phyloP scores from a whole-genome alignment of 2,329 filamentous ascomycete genomes.

The Stagonosporopsis vannaccii region DNA sequence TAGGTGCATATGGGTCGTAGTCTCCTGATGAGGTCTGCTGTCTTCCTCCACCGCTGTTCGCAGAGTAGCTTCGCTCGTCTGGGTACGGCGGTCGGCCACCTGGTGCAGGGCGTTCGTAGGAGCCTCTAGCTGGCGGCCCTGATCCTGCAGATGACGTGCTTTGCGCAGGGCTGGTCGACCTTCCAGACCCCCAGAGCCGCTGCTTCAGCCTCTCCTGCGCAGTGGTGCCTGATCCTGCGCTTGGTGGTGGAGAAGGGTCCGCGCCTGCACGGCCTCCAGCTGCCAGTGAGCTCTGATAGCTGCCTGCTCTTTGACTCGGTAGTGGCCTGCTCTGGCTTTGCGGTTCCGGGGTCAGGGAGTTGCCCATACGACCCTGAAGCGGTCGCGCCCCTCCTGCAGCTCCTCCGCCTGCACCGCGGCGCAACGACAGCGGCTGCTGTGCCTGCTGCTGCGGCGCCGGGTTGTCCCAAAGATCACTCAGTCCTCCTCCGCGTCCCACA shows the following conservation, averaged over 20 bases:
- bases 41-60: constrained; percentile 33
- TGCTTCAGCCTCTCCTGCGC: constrained; percentile 86
- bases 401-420: constrained; percentile 53
- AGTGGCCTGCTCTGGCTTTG: constrained; percentile 63
- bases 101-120: constrained; percentile 37
- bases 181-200: constrained; percentile 73
- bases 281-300: constrained; percentile 68
- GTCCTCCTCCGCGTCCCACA: constrained; percentile 49
- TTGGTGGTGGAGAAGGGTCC: constrained; percentile 49
- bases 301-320: constrained; percentile 76
- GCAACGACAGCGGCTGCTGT: constrained; percentile 52
- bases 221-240: constrained; percentile 57
- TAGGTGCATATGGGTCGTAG: constrained; percentile 43
- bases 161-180: constrained; percentile 63
- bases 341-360: constrained; percentile 44
- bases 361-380: constrained; percentile 39
- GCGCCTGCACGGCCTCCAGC: constrained; percentile 47
- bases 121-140: constrained; percentile 26
- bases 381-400: constrained; percentile 44
- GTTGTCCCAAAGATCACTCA: constrained; percentile 67
- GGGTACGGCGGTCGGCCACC: constrained; percentile 39
- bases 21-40: constrained; percentile 39
- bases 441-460: constrained; percentile 49
- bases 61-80: constrained; percentile 43
- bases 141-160: constrained; percentile 36